Evolutionary conservation across 768 basidiomycete species (phyloP).

Genomic region (Rhizopogon sp.): DNA sequence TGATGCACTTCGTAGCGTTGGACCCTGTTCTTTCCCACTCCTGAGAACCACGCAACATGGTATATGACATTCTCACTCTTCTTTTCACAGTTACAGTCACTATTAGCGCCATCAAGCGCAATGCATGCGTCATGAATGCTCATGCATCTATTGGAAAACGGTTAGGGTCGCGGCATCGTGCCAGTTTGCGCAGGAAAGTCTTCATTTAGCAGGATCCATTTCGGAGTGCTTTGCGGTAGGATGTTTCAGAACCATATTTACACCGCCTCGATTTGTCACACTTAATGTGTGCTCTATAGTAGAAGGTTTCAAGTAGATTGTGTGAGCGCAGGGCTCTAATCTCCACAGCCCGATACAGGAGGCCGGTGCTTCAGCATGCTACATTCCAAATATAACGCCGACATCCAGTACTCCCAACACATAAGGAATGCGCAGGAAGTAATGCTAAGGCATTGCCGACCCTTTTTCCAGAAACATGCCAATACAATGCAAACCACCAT

Average conservation of each 20-base stretch:
- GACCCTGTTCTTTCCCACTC: conserved; percentile 6
- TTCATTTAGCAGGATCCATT: not conserved
- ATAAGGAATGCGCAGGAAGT: no score
- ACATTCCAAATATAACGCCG: no score
- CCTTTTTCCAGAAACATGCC: no score
- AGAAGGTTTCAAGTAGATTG: not conserved
- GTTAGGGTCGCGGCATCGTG: not conserved
- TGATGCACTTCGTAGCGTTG: not conserved
- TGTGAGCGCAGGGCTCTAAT: not conserved
- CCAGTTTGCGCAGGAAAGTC: not conserved
- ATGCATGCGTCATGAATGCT: conserved; percentile 4
- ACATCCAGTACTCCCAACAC: no score
- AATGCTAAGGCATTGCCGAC: no score
- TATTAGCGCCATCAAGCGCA: conserved; percentile 2
- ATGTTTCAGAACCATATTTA: not conserved
- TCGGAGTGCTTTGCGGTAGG: not conserved
- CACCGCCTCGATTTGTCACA: not conserved
- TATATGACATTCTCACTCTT: conserved; percentile 7
- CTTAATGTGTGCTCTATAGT: not conserved
- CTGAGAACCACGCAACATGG: conserved; percentile 7
- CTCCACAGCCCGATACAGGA: no score
- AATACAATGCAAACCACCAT: no score
- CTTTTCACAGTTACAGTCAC: conserved; percentile 1
- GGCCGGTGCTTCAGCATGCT: no score
- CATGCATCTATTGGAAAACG: not conserved